These are phyloP conservation scores for Hypsizygus ulmarius DNA, from an alignment of 1,284 basidiomycete species.

Conservation along the genomic window DNA sequence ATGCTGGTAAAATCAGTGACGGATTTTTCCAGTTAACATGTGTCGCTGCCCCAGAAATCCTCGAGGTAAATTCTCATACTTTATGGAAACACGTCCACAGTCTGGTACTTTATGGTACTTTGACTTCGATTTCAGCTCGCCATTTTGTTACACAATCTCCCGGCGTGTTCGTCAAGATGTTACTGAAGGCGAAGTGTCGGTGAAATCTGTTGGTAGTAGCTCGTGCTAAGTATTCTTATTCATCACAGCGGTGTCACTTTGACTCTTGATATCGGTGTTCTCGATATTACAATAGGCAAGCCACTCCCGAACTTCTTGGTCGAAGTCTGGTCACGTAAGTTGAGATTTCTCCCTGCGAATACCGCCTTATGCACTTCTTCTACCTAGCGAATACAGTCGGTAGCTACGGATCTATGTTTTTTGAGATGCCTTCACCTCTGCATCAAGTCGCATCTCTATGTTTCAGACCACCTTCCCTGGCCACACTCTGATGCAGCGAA, in stretches of 20 bases:
- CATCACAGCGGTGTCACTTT: constrained; percentile 43
- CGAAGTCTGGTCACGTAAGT: constrained; percentile 52
- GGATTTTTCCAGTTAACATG: constrained; percentile 22
- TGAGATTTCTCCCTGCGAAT: neutral
- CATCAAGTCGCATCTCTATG: constrained; percentile 49
- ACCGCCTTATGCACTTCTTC: neutral
- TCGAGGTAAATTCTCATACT: constrained; percentile 13
- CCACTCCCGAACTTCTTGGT: constrained; percentile 53
- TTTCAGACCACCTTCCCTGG: constrained; percentile 57
- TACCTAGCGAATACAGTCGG: constrained; percentile 36
- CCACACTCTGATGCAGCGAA: constrained; percentile 32
- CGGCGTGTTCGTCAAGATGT: constrained; percentile 50
- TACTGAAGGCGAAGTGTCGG: constrained; percentile 44
- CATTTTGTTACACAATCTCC: neutral
- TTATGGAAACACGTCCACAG: neutral
- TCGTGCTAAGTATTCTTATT: neutral
- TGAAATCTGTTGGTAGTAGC: neutral
- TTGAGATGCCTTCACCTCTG: constrained; percentile 49
- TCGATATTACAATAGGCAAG: constrained; percentile 56
- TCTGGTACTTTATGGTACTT: neutral
- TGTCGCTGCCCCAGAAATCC: constrained; percentile 26
- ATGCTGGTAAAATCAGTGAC: neutral
- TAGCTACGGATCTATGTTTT: constrained; percentile 41
- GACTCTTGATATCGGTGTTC: constrained; percentile 52
- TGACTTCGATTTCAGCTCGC: constrained; percentile 1